Conservation (phyloP, 345 rosid genomes). For the Clausena lansium region DNA sequence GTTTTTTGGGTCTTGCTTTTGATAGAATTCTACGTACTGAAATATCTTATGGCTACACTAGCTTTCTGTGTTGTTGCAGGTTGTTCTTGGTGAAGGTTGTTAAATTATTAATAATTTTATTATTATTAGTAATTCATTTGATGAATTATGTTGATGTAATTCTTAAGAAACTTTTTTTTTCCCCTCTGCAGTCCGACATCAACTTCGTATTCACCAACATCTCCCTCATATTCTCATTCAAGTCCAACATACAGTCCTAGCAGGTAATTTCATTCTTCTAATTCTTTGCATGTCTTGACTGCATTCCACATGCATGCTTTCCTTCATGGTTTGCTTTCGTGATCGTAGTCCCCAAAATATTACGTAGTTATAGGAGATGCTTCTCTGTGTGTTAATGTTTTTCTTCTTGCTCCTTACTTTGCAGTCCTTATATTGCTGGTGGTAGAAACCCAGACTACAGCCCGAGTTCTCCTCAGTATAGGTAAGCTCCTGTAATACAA, state of each 20-base stretch:
- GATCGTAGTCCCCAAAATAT: no score
- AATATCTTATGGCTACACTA: no score
- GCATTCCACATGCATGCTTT: background rate
- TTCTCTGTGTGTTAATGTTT: background rate
- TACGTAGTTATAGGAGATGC: no score
- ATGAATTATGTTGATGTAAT: background rate
- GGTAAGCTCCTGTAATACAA: constrained; percentile 22
- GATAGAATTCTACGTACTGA: no score
- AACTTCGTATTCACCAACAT: constrained; percentile 86
- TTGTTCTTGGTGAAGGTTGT: no score
- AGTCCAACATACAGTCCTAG: constrained; percentile 88
- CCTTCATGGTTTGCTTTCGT: background rate
- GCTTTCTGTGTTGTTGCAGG: no score
- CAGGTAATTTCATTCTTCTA: constrained; percentile 44
- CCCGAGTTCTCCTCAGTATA: constrained; percentile 53
- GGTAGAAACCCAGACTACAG: constrained; percentile 45
- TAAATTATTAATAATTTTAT: background rate
- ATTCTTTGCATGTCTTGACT: background rate
- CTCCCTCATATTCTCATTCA: constrained; percentile 88
- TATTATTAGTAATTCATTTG: background rate
- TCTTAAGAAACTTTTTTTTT: background rate
- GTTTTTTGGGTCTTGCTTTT: no score
- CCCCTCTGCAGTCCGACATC: constrained; percentile 70
- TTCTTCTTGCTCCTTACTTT: background rate
- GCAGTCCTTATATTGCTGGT: constrained; percentile 50